phyloP scores from a whole-genome alignment of 108 stramenopile species.

The Cyclotella choctawhatcheeana region DNA sequence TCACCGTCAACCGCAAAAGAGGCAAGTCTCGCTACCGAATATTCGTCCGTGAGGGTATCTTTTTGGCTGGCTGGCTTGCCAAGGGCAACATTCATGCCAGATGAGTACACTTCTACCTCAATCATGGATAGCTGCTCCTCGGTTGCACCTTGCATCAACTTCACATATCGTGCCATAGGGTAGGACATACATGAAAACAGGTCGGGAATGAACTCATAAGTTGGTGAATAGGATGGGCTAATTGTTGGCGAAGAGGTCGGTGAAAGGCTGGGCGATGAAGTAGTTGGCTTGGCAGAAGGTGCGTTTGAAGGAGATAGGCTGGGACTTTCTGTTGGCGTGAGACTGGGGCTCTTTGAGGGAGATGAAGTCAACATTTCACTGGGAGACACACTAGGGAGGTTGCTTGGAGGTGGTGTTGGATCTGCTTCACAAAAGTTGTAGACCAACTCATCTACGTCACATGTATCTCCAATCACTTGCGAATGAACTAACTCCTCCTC shows the following conservation, averaged over 20 bases:
- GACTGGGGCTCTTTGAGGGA: not conserved
- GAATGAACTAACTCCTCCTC: not conserved
- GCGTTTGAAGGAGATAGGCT: not conserved
- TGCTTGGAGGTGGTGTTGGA: not conserved
- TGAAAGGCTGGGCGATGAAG: not conserved
- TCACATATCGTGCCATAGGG: not conserved
- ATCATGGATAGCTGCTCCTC: not conserved
- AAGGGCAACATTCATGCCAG: not conserved
- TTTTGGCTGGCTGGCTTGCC: not conserved
- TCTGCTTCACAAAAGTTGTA: not conserved
- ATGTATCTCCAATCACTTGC: not conserved
- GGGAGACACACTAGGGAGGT: not conserved
- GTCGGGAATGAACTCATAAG: not conserved
- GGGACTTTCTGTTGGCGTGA: not conserved
- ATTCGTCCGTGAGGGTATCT: not conserved
- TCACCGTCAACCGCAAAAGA: constrained; percentile 8
- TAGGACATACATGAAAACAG: not conserved
- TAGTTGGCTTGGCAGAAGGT: not conserved
- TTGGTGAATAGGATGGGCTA: constrained; percentile 1
- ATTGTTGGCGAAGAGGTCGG: not conserved
- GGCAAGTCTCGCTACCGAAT: not conserved
- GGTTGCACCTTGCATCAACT: not conserved
- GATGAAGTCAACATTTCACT: not conserved
- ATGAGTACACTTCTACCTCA: constrained; percentile 5
- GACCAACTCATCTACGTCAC: constrained; percentile 2